Evolutionary conservation across 176 grass and related monocot species (phyloP).

Genomic region (Secale cereale): DNA sequence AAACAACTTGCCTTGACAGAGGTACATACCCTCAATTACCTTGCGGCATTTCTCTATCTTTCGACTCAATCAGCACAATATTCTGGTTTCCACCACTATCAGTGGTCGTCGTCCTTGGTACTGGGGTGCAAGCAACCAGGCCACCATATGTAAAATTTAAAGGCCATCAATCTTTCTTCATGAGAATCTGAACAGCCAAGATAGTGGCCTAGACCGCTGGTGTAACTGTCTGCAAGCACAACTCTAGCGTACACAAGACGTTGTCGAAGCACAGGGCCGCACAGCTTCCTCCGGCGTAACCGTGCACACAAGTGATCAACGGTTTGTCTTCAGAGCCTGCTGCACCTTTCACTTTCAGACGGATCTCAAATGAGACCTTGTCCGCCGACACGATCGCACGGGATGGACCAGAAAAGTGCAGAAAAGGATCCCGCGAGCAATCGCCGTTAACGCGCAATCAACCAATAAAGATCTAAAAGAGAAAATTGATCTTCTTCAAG

Average conservation of each 20-base stretch:
- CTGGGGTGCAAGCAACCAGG: not conserved
- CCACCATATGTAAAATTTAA: not conserved
- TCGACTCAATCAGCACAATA: not conserved
- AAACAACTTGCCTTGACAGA: not conserved
- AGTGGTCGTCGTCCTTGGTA: not conserved
- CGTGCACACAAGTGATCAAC: not conserved
- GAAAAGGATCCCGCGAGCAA: not conserved
- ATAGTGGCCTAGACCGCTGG: not conserved
- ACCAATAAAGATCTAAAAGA: not conserved
- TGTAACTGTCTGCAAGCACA: not conserved
- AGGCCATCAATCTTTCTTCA: not conserved
- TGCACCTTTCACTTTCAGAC: not conserved
- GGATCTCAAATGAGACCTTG: not conserved
- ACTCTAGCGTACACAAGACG: not conserved
- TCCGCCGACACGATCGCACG: not conserved
- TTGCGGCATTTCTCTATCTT: not conserved
- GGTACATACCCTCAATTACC: not conserved
- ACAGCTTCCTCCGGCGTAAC: not conserved
- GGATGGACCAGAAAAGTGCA: not conserved
- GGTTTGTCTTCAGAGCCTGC: not conserved
- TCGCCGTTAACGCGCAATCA: not conserved
- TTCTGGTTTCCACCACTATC: not conserved
- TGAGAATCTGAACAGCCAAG: not conserved
- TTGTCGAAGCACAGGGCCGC: not conserved
- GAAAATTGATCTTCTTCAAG: not conserved